phyloP scores from a whole-genome alignment of 164 flowering plant species.

The Vitis rupestris region DNA sequence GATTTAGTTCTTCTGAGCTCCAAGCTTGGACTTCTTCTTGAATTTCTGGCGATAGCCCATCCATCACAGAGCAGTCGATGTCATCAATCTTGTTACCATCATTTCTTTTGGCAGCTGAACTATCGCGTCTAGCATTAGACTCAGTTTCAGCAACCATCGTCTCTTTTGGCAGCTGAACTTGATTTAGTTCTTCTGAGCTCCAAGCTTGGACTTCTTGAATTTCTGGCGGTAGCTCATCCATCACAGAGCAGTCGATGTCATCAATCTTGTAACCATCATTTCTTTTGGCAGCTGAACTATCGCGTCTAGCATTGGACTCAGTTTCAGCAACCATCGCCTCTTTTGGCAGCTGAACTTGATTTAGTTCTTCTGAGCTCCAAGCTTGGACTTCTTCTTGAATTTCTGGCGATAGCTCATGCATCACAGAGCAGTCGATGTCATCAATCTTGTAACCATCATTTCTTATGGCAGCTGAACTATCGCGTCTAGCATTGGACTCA shows the following conservation, averaged over 20 bases:
- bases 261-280: conserved; percentile 59
- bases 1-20: conserved; percentile 17
- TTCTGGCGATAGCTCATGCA: conserved; percentile 76
- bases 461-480: conserved; percentile 18
- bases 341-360: conserved; percentile 20
- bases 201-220: conserved; percentile 66
- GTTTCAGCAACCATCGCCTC: conserved; percentile 6
- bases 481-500: not conserved
- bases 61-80: conserved; percentile 69
- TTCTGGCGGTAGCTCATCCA: conserved; percentile 77
- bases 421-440: conserved; percentile 74
- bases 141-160: conserved; percentile 6
- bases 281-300: conserved; percentile 18
- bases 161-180: conserved; percentile 17
- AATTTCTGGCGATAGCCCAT: conserved; percentile 77
- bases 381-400: conserved; percentile 68
- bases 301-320: not conserved
- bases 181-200: conserved; percentile 17
- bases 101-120: conserved; percentile 20
- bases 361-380: conserved; percentile 22
- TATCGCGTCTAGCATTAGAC: not conserved
- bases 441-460: conserved; percentile 59
- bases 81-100: conserved; percentile 64
- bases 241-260: conserved; percentile 74
- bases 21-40: conserved; percentile 64